A percentile compares a stretch with the other conserved stretches of the same genome.
Evolutionary conservation across 768 basidiomycete genomes (phyloP).

Genomic region (Amanita jacksonii): DNA sequence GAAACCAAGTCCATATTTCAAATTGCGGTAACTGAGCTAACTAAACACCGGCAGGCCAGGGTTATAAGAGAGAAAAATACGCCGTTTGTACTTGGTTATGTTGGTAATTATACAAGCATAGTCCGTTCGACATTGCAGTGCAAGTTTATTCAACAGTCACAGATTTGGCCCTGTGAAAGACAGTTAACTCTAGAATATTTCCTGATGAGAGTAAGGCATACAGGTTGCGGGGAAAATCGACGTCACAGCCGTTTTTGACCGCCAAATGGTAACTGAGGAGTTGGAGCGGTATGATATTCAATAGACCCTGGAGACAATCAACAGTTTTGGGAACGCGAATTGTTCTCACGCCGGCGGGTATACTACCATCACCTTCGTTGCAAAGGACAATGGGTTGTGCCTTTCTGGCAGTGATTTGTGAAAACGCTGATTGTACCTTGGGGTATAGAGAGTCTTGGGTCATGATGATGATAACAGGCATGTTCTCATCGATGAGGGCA

Average conservation of each 20-base stretch:
- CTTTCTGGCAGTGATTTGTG: slow-evolving; percentile 96
- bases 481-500: slow-evolving; percentile 96
- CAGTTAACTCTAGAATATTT: slow-evolving; percentile 4
- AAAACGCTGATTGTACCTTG: slow-evolving; percentile 93
- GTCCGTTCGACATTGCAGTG: not conserved
- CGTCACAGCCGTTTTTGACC: slow-evolving; percentile 91
- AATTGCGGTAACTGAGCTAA: not conserved
- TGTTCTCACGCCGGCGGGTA: slow-evolving; percentile 67
- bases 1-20: too few relatives aligned
- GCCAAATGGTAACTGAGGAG: slow-evolving; percentile 94
- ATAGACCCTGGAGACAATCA: slow-evolving; percentile 88
- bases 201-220: slow-evolving; percentile 28
- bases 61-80: not conserved
- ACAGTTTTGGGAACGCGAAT: slow-evolving; percentile 93
- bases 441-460: slow-evolving; percentile 97
- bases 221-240: slow-evolving; percentile 97
- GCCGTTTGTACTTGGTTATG: not conserved
- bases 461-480: slow-evolving; percentile 99
- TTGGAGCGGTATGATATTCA: slow-evolving; percentile 96
- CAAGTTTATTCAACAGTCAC: slow-evolving; percentile 57
- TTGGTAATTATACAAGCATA: slow-evolving; percentile 1
- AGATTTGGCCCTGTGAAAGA: slow-evolving; percentile 53
- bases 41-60: not conserved
- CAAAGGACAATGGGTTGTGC: slow-evolving; percentile 93
- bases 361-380: slow-evolving; percentile 82